Evolutionary conservation across 2,329 filamentous ascomycete species (phyloP).

Genomic region (Colletotrichum plurivorum): DNA sequence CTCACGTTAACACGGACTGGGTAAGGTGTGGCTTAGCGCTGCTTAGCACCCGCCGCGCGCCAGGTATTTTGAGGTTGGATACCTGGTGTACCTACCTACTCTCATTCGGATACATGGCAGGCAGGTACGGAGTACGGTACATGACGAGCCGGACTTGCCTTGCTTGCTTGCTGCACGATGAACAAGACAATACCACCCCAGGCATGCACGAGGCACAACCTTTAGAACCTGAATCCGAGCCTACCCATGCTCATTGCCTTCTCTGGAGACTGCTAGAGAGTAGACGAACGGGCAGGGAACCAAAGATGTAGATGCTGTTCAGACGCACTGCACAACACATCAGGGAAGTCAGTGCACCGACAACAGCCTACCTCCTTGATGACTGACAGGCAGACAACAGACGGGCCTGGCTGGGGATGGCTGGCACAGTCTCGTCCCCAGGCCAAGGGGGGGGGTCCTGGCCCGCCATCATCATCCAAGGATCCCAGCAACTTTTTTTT

Average conservation of each 20-base stretch:
- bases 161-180: slow-evolving; percentile 22
- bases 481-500: background rate
- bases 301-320: background rate
- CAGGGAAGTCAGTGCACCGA: slow-evolving; percentile 34
- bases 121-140: no score
- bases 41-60: slow-evolving; percentile 15
- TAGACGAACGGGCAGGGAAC: slow-evolving; percentile 2
- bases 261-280: background rate
- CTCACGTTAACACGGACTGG: slow-evolving; percentile 35
- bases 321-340: slow-evolving; percentile 2
- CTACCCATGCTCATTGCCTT: background rate
- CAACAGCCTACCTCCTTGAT: slow-evolving; percentile 6
- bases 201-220: background rate
- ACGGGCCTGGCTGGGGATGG: slow-evolving; percentile 29
- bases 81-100: no score
- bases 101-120: no score
- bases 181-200: slow-evolving; percentile 30
- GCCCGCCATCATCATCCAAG: slow-evolving; percentile 9
- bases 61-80: slow-evolving; percentile 15
- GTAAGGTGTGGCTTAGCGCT: slow-evolving; percentile 40
- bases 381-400: slow-evolving; percentile 33
- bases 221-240: slow-evolving; percentile 1
- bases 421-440: slow-evolving; percentile 33
- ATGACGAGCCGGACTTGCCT: slow-evolving; percentile 15
- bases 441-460: slow-evolving; percentile 32